Evolutionary conservation across 2,329 filamentous ascomycete genomes (phyloP), one percentile per base, ranked within the genome.

Genomic region (Tolypocladium cylindrosporum): DNA sequence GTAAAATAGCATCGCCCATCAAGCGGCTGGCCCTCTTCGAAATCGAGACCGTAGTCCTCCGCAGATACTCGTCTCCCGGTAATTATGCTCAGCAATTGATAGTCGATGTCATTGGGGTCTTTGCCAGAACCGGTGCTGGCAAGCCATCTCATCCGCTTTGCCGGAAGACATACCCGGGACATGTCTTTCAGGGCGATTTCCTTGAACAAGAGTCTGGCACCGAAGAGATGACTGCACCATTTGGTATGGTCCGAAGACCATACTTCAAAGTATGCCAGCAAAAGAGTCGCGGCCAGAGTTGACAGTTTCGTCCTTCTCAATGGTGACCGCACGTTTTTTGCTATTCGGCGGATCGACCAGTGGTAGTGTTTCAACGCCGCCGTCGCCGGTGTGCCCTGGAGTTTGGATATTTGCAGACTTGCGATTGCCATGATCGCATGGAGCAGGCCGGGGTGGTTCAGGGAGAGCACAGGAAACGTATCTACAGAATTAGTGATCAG

Each of bases 211-310:
- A 92, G 88, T 45, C 88, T 86, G 11, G 91, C 90, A 14, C 94
- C 94, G 54, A 90, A 84, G 42, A 97, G 77, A 72, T 97, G 94
- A 61, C 89, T 93, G 67, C 90, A 94, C 94, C 94, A 99, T 70
- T 96, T 96, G 57, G 88, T 86, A 66, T 97, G 93, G 64, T 99
- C 93, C 27, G 91, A 93, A 41, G 88, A 89, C 86, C 93, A 94
- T 21, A 97, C 90, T 70, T 97, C 94, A 67, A 96, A 97, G 70
- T 91, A 97, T 0, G 87, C 90, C 9, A 99, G 79, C 9, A 97
- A 76, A 41, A 97, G 77, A 0, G 90, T 91, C 2, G 92, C 91
- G 9, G 92, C 93, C n/a, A 97, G 76, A 0, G 91, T 97, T 1
- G 90, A 85, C 10, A 90, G 83, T 58, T 91, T 85, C 10, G 86